Conservation (phyloP, 2,329 filamentous ascomycete genomes). For the Sarocladium kiliense region DNA sequence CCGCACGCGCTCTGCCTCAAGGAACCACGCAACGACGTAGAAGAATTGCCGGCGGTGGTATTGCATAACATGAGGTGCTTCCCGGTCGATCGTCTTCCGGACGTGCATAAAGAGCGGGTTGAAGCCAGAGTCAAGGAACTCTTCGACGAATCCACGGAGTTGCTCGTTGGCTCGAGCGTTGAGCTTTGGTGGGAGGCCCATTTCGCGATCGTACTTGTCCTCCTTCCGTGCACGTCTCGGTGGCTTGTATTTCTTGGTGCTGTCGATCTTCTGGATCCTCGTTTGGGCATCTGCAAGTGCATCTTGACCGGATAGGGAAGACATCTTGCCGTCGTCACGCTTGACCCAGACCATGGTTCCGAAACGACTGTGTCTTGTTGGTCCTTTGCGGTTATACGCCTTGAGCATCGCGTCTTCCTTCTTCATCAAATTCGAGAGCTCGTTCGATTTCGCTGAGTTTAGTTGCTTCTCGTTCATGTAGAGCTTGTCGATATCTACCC, state of each 20-base stretch:
- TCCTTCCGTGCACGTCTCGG: slow-evolving; percentile 60
- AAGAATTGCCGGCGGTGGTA: slow-evolving; percentile 84
- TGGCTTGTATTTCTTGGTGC: slow-evolving; percentile 83
- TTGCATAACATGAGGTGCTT: slow-evolving; percentile 73
- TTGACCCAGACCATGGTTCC: slow-evolving; percentile 98
- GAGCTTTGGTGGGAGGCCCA: slow-evolving; percentile 67
- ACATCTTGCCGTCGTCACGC: slow-evolving; percentile 75
- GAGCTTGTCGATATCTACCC: slow-evolving; percentile 75
- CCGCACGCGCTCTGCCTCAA: slow-evolving; percentile 76
- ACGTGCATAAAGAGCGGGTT: slow-evolving; percentile 85
- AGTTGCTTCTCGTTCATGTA: slow-evolving; percentile 78
- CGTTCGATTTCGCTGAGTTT: slow-evolving; percentile 62
- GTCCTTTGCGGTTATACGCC: slow-evolving; percentile 69
- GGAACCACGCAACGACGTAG: slow-evolving; percentile 88
- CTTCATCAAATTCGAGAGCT: slow-evolving; percentile 68
- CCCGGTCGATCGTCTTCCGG: slow-evolving; percentile 83
- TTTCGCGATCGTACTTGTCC: slow-evolving; percentile 63
- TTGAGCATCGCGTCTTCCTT: slow-evolving; percentile 83
- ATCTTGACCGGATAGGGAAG: slow-evolving; percentile 83
- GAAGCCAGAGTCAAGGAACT: slow-evolving; percentile 92
- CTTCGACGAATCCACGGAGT: slow-evolving; percentile 77
- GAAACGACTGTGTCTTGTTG: slow-evolving; percentile 87
- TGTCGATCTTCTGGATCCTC: slow-evolving; percentile 84
- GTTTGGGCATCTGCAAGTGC: slow-evolving; percentile 68
- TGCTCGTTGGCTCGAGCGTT: slow-evolving; percentile 70